Conservation (phyloP, 2,329 filamentous ascomycete genomes). For the Pyrenophora teres region DNA sequence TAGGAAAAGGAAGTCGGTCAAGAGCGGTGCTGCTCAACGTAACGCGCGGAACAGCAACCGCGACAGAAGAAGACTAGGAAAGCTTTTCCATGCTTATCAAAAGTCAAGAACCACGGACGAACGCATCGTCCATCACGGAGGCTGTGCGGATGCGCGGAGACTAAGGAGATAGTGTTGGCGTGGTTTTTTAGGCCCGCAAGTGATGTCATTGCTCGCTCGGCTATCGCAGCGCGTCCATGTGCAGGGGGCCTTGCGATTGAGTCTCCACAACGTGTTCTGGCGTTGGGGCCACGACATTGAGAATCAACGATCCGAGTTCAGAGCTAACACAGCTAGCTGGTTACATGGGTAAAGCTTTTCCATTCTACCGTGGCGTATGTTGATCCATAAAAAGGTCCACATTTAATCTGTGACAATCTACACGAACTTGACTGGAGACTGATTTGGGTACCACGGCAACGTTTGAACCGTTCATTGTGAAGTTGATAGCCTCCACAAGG, state of each 20-base stretch:
- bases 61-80: neutral
- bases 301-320: too few relatives aligned
- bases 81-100: slow-evolving; percentile 19
- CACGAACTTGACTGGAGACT: too few relatives aligned
- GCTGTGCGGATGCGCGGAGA: slow-evolving; percentile 7
- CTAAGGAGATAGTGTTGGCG: slow-evolving; percentile 7
- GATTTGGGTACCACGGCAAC: too few relatives aligned
- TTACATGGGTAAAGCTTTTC: too few relatives aligned
- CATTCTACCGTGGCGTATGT: too few relatives aligned
- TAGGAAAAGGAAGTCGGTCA: neutral
- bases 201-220: slow-evolving; percentile 13
- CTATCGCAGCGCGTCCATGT: neutral
- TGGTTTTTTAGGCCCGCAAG: neutral
- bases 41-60: neutral
- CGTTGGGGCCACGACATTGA: too few relatives aligned
- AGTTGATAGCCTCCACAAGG: too few relatives aligned
- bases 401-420: too few relatives aligned
- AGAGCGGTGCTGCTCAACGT: slow-evolving; percentile 2
- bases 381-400: too few relatives aligned
- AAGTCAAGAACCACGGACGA: neutral
- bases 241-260: neutral
- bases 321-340: too few relatives aligned
- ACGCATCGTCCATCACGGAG: slow-evolving; percentile 1
- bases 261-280: neutral
- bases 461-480: too few relatives aligned